Conservation (phyloP, 371 early-diverging fungal genomes). For the Batrachochytrium dendrobatidis region DNA sequence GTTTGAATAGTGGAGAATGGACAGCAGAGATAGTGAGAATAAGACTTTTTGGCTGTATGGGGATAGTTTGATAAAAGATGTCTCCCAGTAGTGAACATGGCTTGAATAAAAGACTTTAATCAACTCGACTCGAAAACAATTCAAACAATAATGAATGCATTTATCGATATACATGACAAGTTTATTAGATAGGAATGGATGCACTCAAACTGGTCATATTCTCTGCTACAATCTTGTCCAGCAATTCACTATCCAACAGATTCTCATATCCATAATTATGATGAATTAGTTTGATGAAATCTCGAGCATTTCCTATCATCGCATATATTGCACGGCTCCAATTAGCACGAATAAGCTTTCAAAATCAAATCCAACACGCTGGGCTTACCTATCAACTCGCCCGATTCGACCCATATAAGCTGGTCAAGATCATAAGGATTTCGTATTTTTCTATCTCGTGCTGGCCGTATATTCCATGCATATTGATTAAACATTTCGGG, state of each 20-base stretch:
- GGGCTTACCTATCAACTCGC: conserved; percentile 16
- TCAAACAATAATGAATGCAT: too few relatives aligned
- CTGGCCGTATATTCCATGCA: conserved; percentile 8
- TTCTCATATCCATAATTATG: background rate
- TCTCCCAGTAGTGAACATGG: too few relatives aligned
- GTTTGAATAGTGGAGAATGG: too few relatives aligned
- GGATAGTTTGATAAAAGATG: too few relatives aligned
- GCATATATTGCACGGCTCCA: background rate
- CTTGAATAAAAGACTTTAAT: too few relatives aligned
- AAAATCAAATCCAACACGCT: background rate
- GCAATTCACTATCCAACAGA: background rate
- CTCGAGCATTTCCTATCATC: conserved; percentile 2
- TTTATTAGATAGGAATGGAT: too few relatives aligned
- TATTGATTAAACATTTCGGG: background rate
- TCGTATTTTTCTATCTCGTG: conserved; percentile 9
- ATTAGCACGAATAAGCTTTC: background rate
- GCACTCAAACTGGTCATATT: conserved; percentile 1
- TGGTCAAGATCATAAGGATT: conserved; percentile 5
- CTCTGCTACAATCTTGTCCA: background rate
- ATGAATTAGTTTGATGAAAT: conserved; percentile 8
- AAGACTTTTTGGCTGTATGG: too few relatives aligned
- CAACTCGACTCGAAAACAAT: too few relatives aligned
- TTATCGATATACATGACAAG: too few relatives aligned
- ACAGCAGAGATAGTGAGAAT: too few relatives aligned
- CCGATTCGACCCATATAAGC: conserved; percentile 13